Conservation (phyloP, 345 rosid genomes). For the Atalantia buxifolia region DNA sequence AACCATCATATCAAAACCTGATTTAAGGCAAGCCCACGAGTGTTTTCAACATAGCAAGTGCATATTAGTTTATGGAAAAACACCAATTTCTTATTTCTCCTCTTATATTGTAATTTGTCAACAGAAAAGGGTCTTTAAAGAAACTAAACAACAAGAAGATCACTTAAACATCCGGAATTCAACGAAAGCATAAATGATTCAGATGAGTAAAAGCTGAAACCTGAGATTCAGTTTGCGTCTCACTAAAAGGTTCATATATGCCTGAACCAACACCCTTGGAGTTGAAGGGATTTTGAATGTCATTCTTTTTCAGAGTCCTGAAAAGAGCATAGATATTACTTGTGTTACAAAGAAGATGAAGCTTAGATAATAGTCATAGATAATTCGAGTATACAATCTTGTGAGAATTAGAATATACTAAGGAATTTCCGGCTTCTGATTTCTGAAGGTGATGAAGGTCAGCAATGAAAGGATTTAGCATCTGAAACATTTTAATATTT, state of each 20-base stretch:
- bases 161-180: background rate
- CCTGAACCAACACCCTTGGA: conserved; percentile 33
- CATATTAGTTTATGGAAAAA: background rate
- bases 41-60: background rate
- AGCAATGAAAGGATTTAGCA: background rate
- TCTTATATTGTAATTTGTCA: background rate
- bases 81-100: background rate
- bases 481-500: background rate
- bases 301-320: conserved; percentile 51
- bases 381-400: background rate
- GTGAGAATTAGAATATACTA: background rate
- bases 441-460: background rate
- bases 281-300: conserved; percentile 20
- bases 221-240: conserved; percentile 98
- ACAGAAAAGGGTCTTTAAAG: background rate
- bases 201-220: conserved; percentile 35
- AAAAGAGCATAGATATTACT: background rate
- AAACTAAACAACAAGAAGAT: background rate
- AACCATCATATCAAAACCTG: background rate
- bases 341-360: conserved; percentile 6
- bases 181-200: conserved; percentile 5
- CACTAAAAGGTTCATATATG: conserved; percentile 67
- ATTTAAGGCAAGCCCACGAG: background rate
- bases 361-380: background rate
- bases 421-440: background rate